Evolutionary conservation across 257 asterid genomes (phyloP).

Genomic region (Cruciata laevipes): DNA sequence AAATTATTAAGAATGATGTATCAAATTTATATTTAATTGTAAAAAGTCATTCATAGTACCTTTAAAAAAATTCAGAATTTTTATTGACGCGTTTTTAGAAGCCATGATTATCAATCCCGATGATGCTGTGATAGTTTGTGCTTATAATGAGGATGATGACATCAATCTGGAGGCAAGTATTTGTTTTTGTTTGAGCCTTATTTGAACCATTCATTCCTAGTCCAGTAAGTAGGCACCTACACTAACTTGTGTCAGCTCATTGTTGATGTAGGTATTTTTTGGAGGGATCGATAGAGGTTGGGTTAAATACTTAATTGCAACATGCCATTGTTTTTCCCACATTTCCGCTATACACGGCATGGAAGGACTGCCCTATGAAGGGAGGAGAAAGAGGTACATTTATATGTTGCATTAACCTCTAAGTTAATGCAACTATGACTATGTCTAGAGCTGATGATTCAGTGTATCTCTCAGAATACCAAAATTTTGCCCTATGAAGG

Average conservation of each 20-base stretch:
- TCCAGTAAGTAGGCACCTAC: background rate
- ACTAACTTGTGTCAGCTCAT: too few species aligned
- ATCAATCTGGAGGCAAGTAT: conserved; percentile 79
- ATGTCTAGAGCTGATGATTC: too few species aligned
- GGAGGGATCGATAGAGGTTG: conserved; percentile 45
- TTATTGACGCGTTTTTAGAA: too few species aligned
- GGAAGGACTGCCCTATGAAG: conserved; percentile 86
- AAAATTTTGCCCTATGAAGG: conserved; percentile 52
- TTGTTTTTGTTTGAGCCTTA: conserved; percentile 10
- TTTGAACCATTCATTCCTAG: background rate
- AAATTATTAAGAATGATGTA: too few species aligned
- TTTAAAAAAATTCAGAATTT: too few species aligned
- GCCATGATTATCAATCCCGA: conserved; percentile 71
- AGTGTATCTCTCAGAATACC: too few species aligned
- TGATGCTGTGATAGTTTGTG: conserved; percentile 71
- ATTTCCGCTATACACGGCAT: conserved; percentile 82
- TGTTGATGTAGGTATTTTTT: conserved; percentile 52
- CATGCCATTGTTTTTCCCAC: conserved; percentile 43
- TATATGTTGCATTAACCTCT: background rate
- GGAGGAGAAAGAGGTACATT: conserved; percentile 26
- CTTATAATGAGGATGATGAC: conserved; percentile 84
- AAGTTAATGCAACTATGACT: too few species aligned
- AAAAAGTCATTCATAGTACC: too few species aligned
- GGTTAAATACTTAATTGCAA: conserved; percentile 48
- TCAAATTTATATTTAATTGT: too few species aligned